Conservation (phyloP, 805 yeast species). For the Hanseniaspora mollemarum region DNA sequence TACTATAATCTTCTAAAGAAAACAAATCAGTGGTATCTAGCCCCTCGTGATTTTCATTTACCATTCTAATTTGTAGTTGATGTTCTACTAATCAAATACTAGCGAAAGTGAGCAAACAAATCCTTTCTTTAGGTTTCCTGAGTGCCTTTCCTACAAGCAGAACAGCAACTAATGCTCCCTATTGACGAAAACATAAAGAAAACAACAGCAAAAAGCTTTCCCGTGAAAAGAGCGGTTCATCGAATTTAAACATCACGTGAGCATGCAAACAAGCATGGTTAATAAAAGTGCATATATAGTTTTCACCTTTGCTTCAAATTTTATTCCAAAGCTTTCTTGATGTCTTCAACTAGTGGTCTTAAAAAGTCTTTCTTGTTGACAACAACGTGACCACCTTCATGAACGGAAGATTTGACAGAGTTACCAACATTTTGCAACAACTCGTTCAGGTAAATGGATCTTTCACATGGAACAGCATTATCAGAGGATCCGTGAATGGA, state of each 20-base stretch:
- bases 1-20: slow-evolving; percentile 8
- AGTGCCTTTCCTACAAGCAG: too few relatives aligned
- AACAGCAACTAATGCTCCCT: too few relatives aligned
- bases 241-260: too few relatives aligned
- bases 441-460: slow-evolving; percentile 51
- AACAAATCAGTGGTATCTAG: slow-evolving; percentile 1
- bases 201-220: too few relatives aligned
- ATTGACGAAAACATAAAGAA: too few relatives aligned
- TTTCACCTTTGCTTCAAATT: too few relatives aligned
- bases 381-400: slow-evolving; percentile 95
- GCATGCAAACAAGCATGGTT: too few relatives aligned
- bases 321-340: slow-evolving; percentile 22
- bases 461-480: slow-evolving; percentile 65
- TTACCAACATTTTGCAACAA: slow-evolving; percentile 33
- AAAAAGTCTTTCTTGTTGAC: slow-evolving; percentile 66
- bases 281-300: background rate
- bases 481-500: slow-evolving; percentile 82
- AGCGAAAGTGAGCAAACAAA: too few relatives aligned
- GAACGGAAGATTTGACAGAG: slow-evolving; percentile 45
- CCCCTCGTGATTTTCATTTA: background rate
- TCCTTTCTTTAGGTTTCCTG: too few relatives aligned
- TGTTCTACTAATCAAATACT: background rate
- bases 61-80: background rate
- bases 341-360: slow-evolving; percentile 35
- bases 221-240: too few relatives aligned